Evolutionary conservation across 306 rosid species (phyloP), one percentile per base, ranked within the genome.

Genomic region (Sicyos baderoa): DNA sequence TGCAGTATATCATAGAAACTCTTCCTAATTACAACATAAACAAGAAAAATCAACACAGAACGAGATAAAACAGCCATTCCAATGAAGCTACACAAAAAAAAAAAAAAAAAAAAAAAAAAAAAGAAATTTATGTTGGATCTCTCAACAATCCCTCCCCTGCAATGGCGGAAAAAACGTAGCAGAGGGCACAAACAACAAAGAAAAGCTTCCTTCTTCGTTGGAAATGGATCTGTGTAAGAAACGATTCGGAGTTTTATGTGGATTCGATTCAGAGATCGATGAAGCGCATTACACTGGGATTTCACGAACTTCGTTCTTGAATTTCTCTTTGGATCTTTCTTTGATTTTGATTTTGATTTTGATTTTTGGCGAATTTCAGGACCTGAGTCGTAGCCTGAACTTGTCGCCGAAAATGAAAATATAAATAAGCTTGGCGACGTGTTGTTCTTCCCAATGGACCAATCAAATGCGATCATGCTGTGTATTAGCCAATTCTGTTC

Each of bases 1-100:
- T 93, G 99, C 74, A 93, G 87, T 70, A 80, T 53, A 52, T 93
- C 99, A 32, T 93, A 93, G 68, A 85, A 93, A 74, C 89, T 93
- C 84, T 93, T 93, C 27, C 96, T 90, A 78, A 44, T 68, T 48
- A 57, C 0, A 29, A 17, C 22, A 50, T 0, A 13, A 21, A 35
- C 10, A 16, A 71, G 22, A 9, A 49, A 21, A 62, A 59, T 40
- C 16, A 22, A 19, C 52, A 49, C 9, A 18, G 45, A 65, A 47
- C 35, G 53, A 42, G 40, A 64, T 35, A 23, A 47, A 27, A 68
- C 8, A 6, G 8, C 18, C 59, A 55, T 17, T 70, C 17, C 32
- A 44, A 12, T 65, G 48, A 18, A 19, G 35, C 70, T 19, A 65
- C 70, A 65, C 3, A 44, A 12, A 44, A 37, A 1, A 6, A 25